Evolutionary conservation across 768 basidiomycete genomes (phyloP), one percentile per base, ranked within the genome.

Genomic region (Tylopilus felleus): DNA sequence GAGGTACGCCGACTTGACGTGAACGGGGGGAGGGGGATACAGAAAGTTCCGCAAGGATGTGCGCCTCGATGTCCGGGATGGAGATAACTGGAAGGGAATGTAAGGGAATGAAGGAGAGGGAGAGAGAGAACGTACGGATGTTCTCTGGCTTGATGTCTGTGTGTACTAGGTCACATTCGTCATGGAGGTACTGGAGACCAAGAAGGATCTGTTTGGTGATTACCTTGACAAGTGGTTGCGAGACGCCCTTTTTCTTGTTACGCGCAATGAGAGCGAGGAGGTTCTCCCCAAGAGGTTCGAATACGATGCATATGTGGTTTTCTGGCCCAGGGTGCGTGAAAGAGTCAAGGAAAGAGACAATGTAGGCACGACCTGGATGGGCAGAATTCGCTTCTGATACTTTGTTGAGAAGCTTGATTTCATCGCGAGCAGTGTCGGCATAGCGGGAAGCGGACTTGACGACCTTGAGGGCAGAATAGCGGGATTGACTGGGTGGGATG

Each of bases 121-220:
- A 63, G 60, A 68, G 55, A 71, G 51, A 60, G 61, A 55, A 77
- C 92, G 77, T 66, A 95, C 93, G 75, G 55, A 97, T 93, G 67
- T 97, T 97, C 77, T 97, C 94, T 51, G 93, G 94, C 72, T 97
- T 95, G 55, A 95, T 87, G 61, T 91, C 89, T 21, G 94, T 97
- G 66, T 97, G 94, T 25, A 95, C 91, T 38, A 96, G 80, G 65
- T 90, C 84, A 70, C 93, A 95, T 70, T 93, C 91, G 23, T 93
- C 88, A 63, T 97, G 94, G 13, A 97, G 82, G 69, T 94, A 97
- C 67, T 94, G 85, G 53, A 96, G 77, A 25, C 93, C 94, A 17
- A 93, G 82, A 42, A 97, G 78, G 44, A 96, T 77, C 69, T 97
- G 94, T 71, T 80, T 90, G 16, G 89, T 80, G 59, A 97, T 91